phyloP scores from a whole-genome alignment of 768 basidiomycete genomes.

The Lactarius sp. region DNA sequence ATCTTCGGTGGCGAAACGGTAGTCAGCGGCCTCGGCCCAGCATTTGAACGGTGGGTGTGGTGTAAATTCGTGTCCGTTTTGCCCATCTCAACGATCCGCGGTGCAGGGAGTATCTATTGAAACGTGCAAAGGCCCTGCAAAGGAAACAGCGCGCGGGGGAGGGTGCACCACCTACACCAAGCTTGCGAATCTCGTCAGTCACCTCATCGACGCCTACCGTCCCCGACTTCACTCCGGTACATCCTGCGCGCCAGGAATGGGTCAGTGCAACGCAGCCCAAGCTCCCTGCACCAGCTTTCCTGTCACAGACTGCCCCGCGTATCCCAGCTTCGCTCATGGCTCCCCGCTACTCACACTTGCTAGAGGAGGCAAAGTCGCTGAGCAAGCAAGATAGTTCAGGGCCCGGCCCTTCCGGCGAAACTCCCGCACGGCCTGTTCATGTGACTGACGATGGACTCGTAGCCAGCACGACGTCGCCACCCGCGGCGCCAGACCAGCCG shows the following conservation, averaged over 20 bases:
- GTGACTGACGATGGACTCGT: neutral
- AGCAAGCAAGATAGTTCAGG: slow-evolving; percentile 14
- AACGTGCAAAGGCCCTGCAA: slow-evolving; percentile 51
- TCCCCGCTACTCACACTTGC: slow-evolving; percentile 52
- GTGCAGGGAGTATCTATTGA: slow-evolving; percentile 46
- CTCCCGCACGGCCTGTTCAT: neutral
- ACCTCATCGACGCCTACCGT: slow-evolving; percentile 37
- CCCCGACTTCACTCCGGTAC: slow-evolving; percentile 51
- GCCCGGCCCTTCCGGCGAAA: neutral
- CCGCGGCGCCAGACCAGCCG: neutral
- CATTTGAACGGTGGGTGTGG: slow-evolving; percentile 52
- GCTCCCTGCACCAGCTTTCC: slow-evolving; percentile 34
- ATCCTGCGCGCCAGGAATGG: slow-evolving; percentile 21
- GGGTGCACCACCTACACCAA: slow-evolving; percentile 52
- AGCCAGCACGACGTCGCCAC: neutral
- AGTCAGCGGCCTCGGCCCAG: slow-evolving; percentile 39
- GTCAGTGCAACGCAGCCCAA: slow-evolving; percentile 24
- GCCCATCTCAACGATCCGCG: neutral
- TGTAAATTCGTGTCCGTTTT: slow-evolving; percentile 6
- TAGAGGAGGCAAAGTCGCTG: slow-evolving; percentile 50
- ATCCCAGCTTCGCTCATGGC: slow-evolving; percentile 44
- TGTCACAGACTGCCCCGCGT: slow-evolving; percentile 30
- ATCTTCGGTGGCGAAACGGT: slow-evolving; percentile 44
- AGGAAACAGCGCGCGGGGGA: slow-evolving; percentile 55
- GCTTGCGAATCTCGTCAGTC: slow-evolving; percentile 31